A percentile compares a stretch with the other conserved stretches of the same genome.
These are phyloP conservation scores for Oryza officinalis DNA, from an alignment of 176 grass and related monocot genomes.

Conservation along the genomic window DNA sequence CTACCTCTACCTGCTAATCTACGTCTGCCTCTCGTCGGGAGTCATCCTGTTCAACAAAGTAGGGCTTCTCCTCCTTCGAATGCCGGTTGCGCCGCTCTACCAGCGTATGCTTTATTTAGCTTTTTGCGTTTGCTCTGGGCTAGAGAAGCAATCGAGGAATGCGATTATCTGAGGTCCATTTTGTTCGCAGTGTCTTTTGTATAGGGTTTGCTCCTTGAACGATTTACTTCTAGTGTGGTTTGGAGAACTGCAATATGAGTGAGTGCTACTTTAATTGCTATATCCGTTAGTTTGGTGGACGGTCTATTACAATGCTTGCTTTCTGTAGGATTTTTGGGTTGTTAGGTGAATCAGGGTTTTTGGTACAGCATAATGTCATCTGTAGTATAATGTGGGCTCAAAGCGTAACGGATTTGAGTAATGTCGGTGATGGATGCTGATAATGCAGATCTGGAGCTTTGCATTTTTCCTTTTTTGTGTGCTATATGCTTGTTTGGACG, in stretches of 20 bases:
- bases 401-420: not conserved
- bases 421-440: not conserved
- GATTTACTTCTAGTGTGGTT: conserved; percentile 18
- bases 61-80: conserved; percentile 20
- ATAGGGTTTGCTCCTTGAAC: not conserved
- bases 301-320: conserved; percentile 8
- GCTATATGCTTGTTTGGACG: not conserved
- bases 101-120: not conserved
- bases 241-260: not conserved
- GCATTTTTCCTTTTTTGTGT: not conserved
- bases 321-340: not conserved
- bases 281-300: conserved; percentile 15
- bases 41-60: conserved; percentile 99
- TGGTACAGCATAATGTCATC: not conserved
- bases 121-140: not conserved
- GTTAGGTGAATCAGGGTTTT: conserved; percentile 7
- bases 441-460: not conserved
- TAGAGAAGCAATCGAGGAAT: conserved; percentile 12
- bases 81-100: not conserved
- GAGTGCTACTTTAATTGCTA: not conserved
- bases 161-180: conserved; percentile 18
- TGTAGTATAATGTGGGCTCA: not conserved
- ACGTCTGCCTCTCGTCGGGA: conserved; percentile 96
- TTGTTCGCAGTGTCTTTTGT: not conserved
- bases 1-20: conserved; percentile 96